Evolutionary conservation across 345 rosid genomes (phyloP).

Genomic region (Ceriops zippeliana): DNA sequence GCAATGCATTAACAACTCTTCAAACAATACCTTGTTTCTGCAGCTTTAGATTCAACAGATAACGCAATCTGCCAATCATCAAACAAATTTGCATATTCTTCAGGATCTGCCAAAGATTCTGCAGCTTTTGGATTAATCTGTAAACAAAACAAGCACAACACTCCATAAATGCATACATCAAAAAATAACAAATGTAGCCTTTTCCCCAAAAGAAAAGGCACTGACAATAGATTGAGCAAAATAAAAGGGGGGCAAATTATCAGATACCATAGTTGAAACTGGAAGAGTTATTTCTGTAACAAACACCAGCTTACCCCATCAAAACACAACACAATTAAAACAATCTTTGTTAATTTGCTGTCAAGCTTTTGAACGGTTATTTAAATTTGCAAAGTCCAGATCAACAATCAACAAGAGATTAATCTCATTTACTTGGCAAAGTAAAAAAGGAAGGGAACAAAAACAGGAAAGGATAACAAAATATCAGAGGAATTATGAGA

Average conservation of each 20-base stretch:
- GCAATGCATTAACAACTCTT: neutral
- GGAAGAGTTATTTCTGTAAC: neutral
- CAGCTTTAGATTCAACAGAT: conserved; percentile 72
- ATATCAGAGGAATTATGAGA: conserved; percentile 6
- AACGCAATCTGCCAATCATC: conserved; percentile 98
- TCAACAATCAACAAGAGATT: neutral
- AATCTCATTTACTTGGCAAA: neutral
- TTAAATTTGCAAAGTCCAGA: neutral
- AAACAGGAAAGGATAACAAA: neutral
- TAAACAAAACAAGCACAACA: conserved; percentile 3
- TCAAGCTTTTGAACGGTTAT: neutral
- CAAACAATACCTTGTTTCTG: conserved; percentile 61
- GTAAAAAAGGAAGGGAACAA: conserved; percentile 1
- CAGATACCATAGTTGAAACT: neutral
- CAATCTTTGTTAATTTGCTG: neutral
- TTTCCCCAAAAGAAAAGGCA: neutral
- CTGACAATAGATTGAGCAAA: neutral
- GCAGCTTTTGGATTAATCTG: conserved; percentile 99
- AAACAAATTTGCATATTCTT: conserved; percentile 92
- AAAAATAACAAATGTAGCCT: neutral
- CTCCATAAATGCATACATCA: neutral
- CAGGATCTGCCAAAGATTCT: conserved; percentile 97
- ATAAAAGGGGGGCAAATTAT: neutral
- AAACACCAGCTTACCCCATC: neutral
- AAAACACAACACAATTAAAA: neutral